Evolutionary conservation across 2,329 filamentous ascomycete genomes (phyloP).

Genomic region (Neofusicoccum ribis): DNA sequence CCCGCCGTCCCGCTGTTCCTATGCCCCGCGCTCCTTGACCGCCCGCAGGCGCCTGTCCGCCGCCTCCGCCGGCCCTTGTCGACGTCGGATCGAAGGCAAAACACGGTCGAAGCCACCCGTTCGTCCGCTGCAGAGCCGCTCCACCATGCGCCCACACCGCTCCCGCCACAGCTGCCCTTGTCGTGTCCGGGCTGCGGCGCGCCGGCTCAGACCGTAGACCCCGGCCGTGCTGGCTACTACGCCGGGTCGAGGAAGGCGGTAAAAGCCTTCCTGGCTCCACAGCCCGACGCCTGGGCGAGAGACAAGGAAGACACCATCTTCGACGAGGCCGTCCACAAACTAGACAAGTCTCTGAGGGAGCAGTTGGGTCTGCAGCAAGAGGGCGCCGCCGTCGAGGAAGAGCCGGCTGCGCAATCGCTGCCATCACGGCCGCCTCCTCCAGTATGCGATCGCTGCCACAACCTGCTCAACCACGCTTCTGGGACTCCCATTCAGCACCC

Average conservation of each 20-base stretch:
- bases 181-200: constrained; percentile 66
- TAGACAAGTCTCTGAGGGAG: constrained; percentile 24
- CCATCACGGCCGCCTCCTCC: constrained; percentile 41
- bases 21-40: constrained; percentile 33
- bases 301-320: constrained; percentile 39
- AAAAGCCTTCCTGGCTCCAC: constrained; percentile 38
- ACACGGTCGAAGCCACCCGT: neutral
- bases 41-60: neutral
- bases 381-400: neutral
- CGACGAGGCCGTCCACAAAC: constrained; percentile 34
- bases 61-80: constrained; percentile 5
- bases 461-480: constrained; percentile 71
- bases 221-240: constrained; percentile 60
- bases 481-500: constrained; percentile 77
- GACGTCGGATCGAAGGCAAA: constrained; percentile 3
- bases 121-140: constrained; percentile 6
- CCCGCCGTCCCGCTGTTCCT: constrained; percentile 35
- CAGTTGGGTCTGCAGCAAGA: neutral
- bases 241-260: constrained; percentile 50
- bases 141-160: neutral
- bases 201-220: constrained; percentile 56
- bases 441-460: constrained; percentile 85
- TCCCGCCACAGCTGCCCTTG: constrained; percentile 42
- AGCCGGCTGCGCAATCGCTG: neutral
- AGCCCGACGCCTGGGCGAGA: neutral